Evolutionary conservation across 495 filamentous ascomycete species (phyloP).

Genomic region (Friedmanniomyces simplex): DNA sequence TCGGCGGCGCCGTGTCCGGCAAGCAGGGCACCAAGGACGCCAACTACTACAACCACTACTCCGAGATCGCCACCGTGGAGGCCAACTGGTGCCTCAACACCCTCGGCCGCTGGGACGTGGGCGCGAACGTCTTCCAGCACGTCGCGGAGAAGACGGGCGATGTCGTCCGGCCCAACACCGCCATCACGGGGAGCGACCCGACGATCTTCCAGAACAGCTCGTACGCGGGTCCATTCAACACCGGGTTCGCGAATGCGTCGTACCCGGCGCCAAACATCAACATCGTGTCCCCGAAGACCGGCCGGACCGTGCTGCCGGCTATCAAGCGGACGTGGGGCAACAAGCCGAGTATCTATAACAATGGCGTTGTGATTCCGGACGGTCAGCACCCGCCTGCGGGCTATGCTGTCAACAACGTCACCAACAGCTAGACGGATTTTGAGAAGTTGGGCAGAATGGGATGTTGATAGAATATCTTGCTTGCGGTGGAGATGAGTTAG

Average conservation of each 20-base stretch:
- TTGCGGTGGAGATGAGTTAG: no score
- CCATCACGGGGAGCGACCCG: slow-evolving; percentile 15
- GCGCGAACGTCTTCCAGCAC: slow-evolving; percentile 29
- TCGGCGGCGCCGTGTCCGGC: slow-evolving; percentile 23
- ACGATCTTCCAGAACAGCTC: slow-evolving; percentile 26
- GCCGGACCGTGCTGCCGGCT: slow-evolving; percentile 18
- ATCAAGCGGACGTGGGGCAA: slow-evolving; percentile 22
- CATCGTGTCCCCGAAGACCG: slow-evolving; percentile 12
- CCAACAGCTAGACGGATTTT: not conserved
- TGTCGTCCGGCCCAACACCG: slow-evolving; percentile 19
- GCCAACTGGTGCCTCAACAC: slow-evolving; percentile 27
- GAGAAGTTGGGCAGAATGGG: no score
- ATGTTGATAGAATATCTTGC: not conserved
- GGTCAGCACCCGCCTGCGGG: slow-evolving; percentile 25
- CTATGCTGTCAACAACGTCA: slow-evolving; percentile 12
- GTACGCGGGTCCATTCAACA: slow-evolving; percentile 28
- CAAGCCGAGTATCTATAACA: slow-evolving; percentile 21
- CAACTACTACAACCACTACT: slow-evolving; percentile 32
- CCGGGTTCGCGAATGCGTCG: slow-evolving; percentile 18
- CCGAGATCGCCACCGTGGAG: slow-evolving; percentile 29
- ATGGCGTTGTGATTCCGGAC: slow-evolving; percentile 26
- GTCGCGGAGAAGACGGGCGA: slow-evolving; percentile 28
- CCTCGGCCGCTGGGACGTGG: slow-evolving; percentile 32
- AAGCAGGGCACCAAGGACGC: slow-evolving; percentile 26
- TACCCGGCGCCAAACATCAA: slow-evolving; percentile 27